Conservation (phyloP, 2,329 filamentous ascomycete genomes). For the Coniochaeta sp. region DNA sequence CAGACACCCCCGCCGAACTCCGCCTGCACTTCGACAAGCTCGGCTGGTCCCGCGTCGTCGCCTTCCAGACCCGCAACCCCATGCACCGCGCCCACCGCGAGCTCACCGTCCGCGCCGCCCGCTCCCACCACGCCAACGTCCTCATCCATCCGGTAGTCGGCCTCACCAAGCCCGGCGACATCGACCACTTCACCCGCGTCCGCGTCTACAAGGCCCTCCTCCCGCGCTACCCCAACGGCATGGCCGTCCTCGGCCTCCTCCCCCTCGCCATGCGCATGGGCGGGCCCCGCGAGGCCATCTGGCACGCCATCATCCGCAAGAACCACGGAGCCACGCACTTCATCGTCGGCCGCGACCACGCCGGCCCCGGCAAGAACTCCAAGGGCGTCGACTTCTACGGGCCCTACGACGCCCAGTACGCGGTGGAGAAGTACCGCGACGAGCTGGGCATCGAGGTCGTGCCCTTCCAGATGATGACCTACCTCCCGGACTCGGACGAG, state of each 20-base stretch:
- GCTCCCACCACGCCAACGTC: slow-evolving; percentile 93
- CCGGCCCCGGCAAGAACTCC: slow-evolving; percentile 96
- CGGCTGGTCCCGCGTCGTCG: slow-evolving; percentile 94
- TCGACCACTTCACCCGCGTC: slow-evolving; percentile 98
- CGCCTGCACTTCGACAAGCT: slow-evolving; percentile 98
- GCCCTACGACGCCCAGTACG: slow-evolving; percentile 93
- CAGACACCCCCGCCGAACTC: slow-evolving; percentile 88
- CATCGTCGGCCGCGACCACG: slow-evolving; percentile 97
- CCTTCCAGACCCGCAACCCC: slow-evolving; percentile 98
- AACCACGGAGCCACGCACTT: slow-evolving; percentile 99
- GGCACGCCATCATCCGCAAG: slow-evolving; percentile 99
- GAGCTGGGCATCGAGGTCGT: slow-evolving; percentile 99
- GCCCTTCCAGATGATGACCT: slow-evolving; percentile 99
- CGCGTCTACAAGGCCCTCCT: slow-evolving; percentile 97
- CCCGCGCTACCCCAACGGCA: slow-evolving; percentile 95
- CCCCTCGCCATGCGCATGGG: slow-evolving; percentile 99
- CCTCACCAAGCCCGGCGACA: slow-evolving; percentile 97
- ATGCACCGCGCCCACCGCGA: slow-evolving; percentile 99
- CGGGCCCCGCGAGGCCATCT: slow-evolving; percentile 94
- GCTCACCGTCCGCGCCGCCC: slow-evolving; percentile 92
- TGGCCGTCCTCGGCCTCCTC: slow-evolving; percentile 92
- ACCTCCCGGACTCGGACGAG: slow-evolving; percentile 94
- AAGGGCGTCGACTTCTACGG: slow-evolving; percentile 96
- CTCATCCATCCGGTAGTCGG: slow-evolving; percentile 98
- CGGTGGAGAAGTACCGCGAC: slow-evolving; percentile 91